Evolutionary conservation across 306 rosid genomes (phyloP).

Genomic region (Quercus ilex): DNA sequence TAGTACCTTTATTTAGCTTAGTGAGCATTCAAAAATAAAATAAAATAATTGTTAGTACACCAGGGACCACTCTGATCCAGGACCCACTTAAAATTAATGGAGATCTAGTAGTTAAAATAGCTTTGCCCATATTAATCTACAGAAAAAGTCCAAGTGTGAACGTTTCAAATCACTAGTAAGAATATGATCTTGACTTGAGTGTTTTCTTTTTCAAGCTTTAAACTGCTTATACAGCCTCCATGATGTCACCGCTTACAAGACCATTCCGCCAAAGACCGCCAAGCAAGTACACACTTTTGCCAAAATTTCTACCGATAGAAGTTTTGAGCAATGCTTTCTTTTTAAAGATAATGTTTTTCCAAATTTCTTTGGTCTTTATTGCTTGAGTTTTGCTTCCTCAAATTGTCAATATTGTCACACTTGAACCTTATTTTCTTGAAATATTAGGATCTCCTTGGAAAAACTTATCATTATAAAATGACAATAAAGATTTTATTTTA

Average conservation of each 20-base stretch:
- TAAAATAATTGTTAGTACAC: not conserved
- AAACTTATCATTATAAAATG: no score
- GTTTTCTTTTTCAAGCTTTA: not conserved
- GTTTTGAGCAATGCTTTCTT: not conserved
- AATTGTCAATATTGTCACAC: not conserved
- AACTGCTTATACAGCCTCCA: not conserved
- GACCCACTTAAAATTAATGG: no score
- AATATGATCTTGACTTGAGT: no score
- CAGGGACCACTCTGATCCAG: no score
- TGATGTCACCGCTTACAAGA: not conserved
- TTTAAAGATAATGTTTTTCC: not conserved
- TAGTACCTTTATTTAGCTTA: not conserved
- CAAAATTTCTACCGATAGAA: not conserved
- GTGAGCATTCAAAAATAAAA: not conserved
- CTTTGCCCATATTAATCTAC: no score
- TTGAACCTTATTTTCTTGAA: not conserved
- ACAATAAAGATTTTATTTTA: no score
- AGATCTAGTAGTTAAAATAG: no score
- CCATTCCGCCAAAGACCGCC: not conserved
- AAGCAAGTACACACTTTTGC: not conserved
- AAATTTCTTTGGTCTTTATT: not conserved
- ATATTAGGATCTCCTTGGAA: no score
- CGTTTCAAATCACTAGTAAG: no score
- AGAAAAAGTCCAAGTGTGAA: no score
- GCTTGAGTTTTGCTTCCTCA: not conserved